Conservation (phyloP, 1,284 basidiomycete species). For the Heliocybe sulcata region DNA sequence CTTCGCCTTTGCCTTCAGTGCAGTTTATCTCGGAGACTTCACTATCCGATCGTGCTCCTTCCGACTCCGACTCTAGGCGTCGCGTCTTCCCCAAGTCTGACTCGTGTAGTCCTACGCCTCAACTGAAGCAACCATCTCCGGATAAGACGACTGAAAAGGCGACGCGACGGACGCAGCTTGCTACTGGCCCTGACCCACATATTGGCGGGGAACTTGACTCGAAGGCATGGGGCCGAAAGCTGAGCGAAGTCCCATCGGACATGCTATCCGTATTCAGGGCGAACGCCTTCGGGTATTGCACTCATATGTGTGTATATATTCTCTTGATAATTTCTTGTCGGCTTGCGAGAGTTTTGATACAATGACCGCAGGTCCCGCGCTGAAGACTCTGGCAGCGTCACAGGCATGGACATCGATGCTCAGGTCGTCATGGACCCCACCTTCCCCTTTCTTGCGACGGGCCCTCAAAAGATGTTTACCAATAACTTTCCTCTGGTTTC, state of each 20-base stretch:
- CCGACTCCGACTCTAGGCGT: background rate
- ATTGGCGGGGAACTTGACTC: too few relatives aligned
- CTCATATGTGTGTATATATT: background rate
- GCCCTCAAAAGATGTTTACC: constrained; percentile 12
- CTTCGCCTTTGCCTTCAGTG: background rate
- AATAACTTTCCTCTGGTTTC: constrained; percentile 9
- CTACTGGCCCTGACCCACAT: too few relatives aligned
- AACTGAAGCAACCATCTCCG: background rate
- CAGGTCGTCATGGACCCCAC: background rate
- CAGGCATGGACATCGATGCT: background rate
- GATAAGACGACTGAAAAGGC: background rate
- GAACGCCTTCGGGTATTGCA: background rate
- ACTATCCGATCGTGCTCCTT: background rate
- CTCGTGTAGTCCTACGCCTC: background rate
- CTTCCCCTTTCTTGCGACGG: constrained; percentile 11
- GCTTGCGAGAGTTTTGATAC: background rate
- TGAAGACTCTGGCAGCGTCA: background rate
- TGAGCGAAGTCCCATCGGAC: background rate
- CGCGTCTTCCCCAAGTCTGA: background rate
- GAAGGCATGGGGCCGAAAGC: background rate
- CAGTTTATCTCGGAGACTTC: background rate
- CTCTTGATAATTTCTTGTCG: too few relatives aligned
- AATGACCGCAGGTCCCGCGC: background rate
- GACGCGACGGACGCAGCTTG: too few relatives aligned
- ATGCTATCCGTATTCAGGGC: background rate